phyloP scores from a whole-genome alignment of 1,284 basidiomycete genomes.

The Cryptococcus amylolentus region DNA sequence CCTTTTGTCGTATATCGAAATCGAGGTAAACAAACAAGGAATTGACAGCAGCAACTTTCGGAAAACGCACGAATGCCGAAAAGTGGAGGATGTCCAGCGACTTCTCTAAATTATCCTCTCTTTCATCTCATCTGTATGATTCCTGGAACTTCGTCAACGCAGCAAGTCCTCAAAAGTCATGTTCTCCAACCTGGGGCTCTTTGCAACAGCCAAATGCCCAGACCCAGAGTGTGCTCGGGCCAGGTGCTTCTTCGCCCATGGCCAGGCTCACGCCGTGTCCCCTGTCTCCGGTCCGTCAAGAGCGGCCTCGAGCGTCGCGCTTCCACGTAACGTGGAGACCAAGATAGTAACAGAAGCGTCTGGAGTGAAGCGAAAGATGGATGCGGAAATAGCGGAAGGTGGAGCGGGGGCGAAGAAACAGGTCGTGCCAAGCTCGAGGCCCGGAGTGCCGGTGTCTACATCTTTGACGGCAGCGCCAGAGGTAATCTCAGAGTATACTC shows the following conservation, averaged over 20 bases:
- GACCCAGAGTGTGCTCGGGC: conserved; percentile 26
- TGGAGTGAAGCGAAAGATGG: conserved; percentile 5
- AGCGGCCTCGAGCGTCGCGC: neutral
- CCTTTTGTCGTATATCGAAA: neutral
- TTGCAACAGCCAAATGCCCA: conserved; percentile 27
- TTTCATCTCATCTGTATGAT: neutral
- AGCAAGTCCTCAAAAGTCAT: conserved; percentile 11
- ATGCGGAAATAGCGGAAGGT: too few relatives aligned
- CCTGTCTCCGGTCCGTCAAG: neutral
- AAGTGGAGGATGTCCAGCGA: conserved; percentile 1
- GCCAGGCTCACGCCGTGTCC: neutral
- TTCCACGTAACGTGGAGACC: too few relatives aligned
- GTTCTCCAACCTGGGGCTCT: conserved; percentile 37
- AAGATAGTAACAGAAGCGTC: too few relatives aligned
- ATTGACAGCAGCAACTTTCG: neutral
- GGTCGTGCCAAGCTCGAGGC: neutral
- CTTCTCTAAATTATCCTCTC: neutral
- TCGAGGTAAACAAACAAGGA: neutral
- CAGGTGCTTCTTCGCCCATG: conserved; percentile 36
- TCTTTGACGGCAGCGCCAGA: neutral
- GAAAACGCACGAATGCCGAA: conserved; percentile 1
- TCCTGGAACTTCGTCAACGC: neutral
- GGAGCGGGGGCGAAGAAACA: neutral
- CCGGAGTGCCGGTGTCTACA: neutral
- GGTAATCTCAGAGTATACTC: too few relatives aligned